Percentiles rank a stretch among this genome's conserved stretches.
These are phyloP conservation scores for Lipomyces japonicus DNA, from an alignment of 805 yeast genomes.

Conservation along the genomic window DNA sequence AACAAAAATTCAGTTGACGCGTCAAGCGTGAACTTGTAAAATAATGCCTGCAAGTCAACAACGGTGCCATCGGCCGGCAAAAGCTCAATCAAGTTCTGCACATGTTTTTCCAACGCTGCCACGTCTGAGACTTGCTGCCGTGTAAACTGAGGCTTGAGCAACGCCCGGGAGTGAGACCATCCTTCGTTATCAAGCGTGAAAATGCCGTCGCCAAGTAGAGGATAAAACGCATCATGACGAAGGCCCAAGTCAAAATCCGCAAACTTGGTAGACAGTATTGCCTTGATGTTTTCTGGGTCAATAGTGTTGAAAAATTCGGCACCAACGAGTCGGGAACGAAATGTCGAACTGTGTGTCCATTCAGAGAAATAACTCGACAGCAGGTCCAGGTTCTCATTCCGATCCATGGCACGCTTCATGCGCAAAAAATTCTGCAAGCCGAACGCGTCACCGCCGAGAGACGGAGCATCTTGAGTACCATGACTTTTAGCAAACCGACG, in stretches of 20 bases:
- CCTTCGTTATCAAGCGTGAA: constrained; percentile 38
- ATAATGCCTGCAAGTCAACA: constrained; percentile 35
- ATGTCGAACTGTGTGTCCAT: neutral
- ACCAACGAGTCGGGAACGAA: constrained; percentile 1
- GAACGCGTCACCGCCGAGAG: neutral
- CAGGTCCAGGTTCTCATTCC: neutral
- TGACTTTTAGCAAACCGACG: neutral
- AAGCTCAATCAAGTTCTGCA: constrained; percentile 27
- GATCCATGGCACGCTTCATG: neutral
- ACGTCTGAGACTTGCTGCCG: constrained; percentile 37
- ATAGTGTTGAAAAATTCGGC: constrained; percentile 4
- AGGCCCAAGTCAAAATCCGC: constrained; percentile 36
- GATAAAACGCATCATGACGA: constrained; percentile 33
- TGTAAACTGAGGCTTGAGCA: constrained; percentile 40
- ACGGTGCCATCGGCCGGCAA: constrained; percentile 14
- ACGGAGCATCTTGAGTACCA: neutral
- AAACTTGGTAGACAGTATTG: constrained; percentile 37
- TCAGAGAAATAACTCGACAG: neutral
- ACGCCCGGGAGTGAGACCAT: constrained; percentile 40
- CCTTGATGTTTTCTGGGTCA: constrained; percentile 38
- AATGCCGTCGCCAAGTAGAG: constrained; percentile 39
- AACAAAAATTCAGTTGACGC: constrained; percentile 39
- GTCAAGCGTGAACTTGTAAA: constrained; percentile 37
- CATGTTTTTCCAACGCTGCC: constrained; percentile 33
- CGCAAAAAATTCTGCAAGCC: neutral